These are phyloP conservation scores for Physocladia obscura DNA, from an alignment of 192 early-diverging fungal genomes.

Conservation along the genomic window DNA sequence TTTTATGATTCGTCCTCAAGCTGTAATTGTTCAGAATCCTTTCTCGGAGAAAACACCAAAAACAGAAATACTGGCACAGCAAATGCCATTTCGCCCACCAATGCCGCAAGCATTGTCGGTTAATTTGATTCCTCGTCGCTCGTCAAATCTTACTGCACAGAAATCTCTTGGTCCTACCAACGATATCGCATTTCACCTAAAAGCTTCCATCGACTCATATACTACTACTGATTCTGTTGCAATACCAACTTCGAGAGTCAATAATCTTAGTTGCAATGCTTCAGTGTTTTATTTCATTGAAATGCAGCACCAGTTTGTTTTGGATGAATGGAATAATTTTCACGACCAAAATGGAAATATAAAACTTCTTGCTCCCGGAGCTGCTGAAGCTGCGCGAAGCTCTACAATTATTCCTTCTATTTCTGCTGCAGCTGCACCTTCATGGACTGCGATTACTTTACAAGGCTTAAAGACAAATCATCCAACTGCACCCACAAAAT, in stretches of 20 bases:
- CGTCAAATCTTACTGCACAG: neutral
- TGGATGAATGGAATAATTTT: constrained; percentile 13
- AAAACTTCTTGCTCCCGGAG: neutral
- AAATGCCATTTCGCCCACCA: neutral
- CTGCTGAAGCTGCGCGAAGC: neutral
- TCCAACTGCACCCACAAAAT: constrained; percentile 15
- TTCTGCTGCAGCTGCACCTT: neutral
- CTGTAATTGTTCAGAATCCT: neutral
- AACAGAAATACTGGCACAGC: neutral
- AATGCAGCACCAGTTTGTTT: constrained; percentile 12
- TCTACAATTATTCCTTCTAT: neutral
- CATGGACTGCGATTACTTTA: constrained; percentile 9
- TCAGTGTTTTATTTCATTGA: constrained; percentile 20
- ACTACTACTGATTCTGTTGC: constrained; percentile 6
- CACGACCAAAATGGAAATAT: constrained; percentile 5
- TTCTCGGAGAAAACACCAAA: neutral
- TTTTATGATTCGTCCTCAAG: neutral
- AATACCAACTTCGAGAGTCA: neutral
- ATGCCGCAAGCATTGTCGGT: no score
- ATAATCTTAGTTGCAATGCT: neutral
- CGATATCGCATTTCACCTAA: constrained; percentile 20
- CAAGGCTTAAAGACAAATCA: constrained; percentile 8
- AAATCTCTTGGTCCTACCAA: neutral
- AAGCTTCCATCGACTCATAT: constrained; percentile 17
- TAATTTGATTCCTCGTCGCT: no score